Evolutionary conservation across 2,329 filamentous ascomycete genomes (phyloP).

Genomic region (Pseudocercospora fuligena): DNA sequence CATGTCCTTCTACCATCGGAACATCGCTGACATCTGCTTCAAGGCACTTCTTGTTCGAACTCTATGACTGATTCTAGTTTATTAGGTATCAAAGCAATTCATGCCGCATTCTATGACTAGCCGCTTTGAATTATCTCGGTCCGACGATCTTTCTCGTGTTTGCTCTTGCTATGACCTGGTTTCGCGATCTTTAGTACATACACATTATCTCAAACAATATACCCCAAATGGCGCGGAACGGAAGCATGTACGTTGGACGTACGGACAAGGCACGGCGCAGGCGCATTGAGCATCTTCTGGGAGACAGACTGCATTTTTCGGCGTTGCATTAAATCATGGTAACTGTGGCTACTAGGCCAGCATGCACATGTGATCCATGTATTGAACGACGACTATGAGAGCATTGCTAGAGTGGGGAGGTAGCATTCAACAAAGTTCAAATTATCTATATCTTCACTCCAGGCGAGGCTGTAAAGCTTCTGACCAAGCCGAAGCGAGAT

Average conservation of each 20-base stretch:
- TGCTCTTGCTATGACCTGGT: conserved; percentile 9
- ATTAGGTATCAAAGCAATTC: conserved; percentile 46
- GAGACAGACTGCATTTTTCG: conserved; percentile 17
- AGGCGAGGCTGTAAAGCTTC: background rate
- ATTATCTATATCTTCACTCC: background rate
- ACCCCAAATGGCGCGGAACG: conserved; percentile 12
- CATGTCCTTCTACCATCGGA: conserved; percentile 3
- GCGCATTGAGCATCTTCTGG: conserved; percentile 23
- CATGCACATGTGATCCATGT: background rate
- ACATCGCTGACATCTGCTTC: background rate
- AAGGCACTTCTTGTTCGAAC: background rate
- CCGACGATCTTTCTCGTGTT: conserved; percentile 30
- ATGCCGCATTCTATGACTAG: conserved; percentile 49
- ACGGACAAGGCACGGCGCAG: conserved; percentile 20
- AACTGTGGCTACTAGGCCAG: background rate
- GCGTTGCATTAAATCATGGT: conserved; percentile 7
- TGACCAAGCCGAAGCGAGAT: background rate
- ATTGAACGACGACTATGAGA: background rate
- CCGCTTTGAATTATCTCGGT: conserved; percentile 37
- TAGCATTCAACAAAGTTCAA: conserved; percentile 1
- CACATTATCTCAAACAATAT: background rate
- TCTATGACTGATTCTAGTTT: conserved; percentile 16
- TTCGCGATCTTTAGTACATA: background rate
- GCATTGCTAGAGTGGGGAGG: background rate
- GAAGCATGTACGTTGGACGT: conserved; percentile 15